Conservation (phyloP, 2,329 filamentous ascomycete species). For the Diaporthe ampelina region DNA sequence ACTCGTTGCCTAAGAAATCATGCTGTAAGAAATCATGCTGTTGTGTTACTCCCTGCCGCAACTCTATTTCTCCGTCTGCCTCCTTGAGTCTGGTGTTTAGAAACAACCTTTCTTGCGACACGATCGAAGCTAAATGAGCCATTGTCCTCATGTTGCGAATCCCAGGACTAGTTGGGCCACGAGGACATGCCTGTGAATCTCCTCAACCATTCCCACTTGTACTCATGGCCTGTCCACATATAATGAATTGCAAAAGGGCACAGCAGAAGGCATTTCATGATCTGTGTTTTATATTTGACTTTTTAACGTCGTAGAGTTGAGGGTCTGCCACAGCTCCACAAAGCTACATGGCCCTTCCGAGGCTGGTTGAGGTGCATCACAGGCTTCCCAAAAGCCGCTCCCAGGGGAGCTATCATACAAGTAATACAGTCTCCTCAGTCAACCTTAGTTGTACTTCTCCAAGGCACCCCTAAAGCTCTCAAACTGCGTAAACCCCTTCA, state of each 20-base stretch:
- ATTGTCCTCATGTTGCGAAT: too few relatives aligned
- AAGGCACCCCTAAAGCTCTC: slow-evolving; percentile 9
- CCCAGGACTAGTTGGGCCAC: too few relatives aligned
- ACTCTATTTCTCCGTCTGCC: neutral
- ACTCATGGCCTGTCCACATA: neutral
- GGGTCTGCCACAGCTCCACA: neutral
- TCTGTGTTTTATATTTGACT: neutral
- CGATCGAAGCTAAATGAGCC: too few relatives aligned
- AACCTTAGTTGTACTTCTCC: slow-evolving; percentile 8
- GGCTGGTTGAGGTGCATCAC: neutral
- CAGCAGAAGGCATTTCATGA: neutral
- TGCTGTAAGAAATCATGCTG: neutral
- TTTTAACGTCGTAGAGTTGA: neutral
- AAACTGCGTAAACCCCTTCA: slow-evolving; percentile 36
- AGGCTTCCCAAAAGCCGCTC: neutral
- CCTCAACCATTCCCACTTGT: too few relatives aligned
- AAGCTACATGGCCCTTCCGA: neutral
- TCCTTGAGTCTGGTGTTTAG: too few relatives aligned
- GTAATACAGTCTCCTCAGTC: too few relatives aligned
- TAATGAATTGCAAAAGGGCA: neutral
- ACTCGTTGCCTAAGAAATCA: neutral
- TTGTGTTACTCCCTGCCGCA: neutral
- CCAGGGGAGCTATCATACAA: neutral
- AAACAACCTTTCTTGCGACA: too few relatives aligned
- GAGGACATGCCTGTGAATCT: too few relatives aligned